Evolutionary conservation across 2,329 filamentous ascomycete genomes (phyloP).

Genomic region (Coniochaeta ligniaria): DNA sequence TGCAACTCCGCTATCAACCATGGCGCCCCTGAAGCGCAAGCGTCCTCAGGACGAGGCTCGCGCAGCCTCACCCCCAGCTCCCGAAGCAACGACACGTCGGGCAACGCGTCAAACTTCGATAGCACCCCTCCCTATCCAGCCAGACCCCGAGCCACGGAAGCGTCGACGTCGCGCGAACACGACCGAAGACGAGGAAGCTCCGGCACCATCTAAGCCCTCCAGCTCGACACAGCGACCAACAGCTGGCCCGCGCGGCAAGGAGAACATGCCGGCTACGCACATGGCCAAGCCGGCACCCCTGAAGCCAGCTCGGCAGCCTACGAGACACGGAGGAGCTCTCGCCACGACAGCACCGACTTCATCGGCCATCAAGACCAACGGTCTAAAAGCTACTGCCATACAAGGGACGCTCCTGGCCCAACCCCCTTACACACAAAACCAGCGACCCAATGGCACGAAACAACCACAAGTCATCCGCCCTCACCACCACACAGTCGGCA

Average conservation of each 20-base stretch:
- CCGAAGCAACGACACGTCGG: constrained; percentile 16
- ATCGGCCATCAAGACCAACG: neutral
- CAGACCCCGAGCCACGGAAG: constrained; percentile 19
- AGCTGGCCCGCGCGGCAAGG: neutral
- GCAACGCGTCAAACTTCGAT: constrained; percentile 26
- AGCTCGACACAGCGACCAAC: neutral
- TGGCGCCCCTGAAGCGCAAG: constrained; percentile 24
- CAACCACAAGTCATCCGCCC: neutral
- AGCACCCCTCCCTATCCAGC: constrained; percentile 23
- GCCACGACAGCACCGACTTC: neutral
- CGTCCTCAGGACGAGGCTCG: constrained; percentile 11
- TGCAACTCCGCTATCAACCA: constrained; percentile 6
- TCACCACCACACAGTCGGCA: constrained; percentile 12
- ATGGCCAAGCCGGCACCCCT: neutral
- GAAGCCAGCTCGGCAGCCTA: neutral
- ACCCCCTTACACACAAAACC: neutral
- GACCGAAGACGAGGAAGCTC: constrained; percentile 4
- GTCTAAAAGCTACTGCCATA: constrained; percentile 24
- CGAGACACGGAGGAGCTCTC: neutral
- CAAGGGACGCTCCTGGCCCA: constrained; percentile 12
- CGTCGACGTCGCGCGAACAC: constrained; percentile 13
- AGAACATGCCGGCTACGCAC: neutral
- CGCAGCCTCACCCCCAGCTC: neutral
- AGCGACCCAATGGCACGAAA: neutral
- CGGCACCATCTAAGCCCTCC: neutral